Conservation (phyloP, 2,329 filamentous ascomycete species). For the Arachnomyces sp. region DNA sequence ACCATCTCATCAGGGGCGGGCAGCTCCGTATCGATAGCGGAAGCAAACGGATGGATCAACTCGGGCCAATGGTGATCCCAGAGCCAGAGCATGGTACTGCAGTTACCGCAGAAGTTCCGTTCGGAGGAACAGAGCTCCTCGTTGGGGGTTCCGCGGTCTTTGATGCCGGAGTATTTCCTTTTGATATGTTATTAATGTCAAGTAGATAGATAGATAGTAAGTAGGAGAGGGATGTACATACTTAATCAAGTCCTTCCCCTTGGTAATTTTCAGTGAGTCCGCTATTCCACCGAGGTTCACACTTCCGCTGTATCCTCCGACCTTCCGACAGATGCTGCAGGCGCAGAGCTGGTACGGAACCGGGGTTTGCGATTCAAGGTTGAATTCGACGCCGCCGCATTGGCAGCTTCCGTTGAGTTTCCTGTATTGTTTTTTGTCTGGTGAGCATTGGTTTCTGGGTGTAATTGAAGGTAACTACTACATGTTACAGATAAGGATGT, state of each 20-base stretch:
- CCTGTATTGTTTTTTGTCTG: slow-evolving; percentile 20
- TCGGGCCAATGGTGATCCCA: slow-evolving; percentile 43
- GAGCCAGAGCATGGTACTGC: slow-evolving; percentile 42
- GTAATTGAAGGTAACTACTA: no score
- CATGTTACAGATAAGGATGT: no score
- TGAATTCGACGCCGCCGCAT: slow-evolving; percentile 42
- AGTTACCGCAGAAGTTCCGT: slow-evolving; percentile 42
- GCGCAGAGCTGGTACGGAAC: slow-evolving; percentile 44
- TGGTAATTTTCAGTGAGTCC: slow-evolving; percentile 33
- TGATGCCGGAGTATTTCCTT: slow-evolving; percentile 41
- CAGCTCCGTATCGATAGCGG: slow-evolving; percentile 42
- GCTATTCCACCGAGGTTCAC: slow-evolving; percentile 42
- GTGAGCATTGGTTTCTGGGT: neutral
- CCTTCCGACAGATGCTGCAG: slow-evolving; percentile 44
- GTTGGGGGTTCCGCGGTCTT: slow-evolving; percentile 34
- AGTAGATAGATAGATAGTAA: slow-evolving; percentile 7
- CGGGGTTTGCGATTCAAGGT: slow-evolving; percentile 38
- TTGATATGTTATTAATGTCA: neutral
- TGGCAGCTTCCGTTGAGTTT: slow-evolving; percentile 44
- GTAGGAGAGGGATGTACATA: slow-evolving; percentile 15
- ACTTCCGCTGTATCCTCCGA: slow-evolving; percentile 37
- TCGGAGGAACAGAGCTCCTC: slow-evolving; percentile 36
- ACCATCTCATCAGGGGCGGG: slow-evolving; percentile 41
- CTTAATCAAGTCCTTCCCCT: slow-evolving; percentile 40
- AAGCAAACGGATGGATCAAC: slow-evolving; percentile 43